Evolutionary conservation across 768 basidiomycete genomes (phyloP).

Genomic region (Inosperma sp.): DNA sequence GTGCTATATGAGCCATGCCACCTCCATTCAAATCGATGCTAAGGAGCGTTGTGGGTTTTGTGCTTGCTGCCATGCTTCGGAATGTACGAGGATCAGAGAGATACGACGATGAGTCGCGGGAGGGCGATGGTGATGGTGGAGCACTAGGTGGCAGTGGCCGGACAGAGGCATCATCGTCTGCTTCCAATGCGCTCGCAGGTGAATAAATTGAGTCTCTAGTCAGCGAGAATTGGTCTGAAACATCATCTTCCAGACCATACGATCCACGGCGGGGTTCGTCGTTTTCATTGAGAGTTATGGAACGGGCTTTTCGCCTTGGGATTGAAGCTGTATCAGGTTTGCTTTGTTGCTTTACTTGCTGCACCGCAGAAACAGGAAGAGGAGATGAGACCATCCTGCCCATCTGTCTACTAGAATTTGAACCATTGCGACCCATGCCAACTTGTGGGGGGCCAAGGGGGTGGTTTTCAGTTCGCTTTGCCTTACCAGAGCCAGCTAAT

Average conservation of each 20-base stretch:
- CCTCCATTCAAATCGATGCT: constrained; percentile 78
- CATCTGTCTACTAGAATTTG: constrained; percentile 30
- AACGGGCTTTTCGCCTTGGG: constrained; percentile 41
- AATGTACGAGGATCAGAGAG: constrained; percentile 79
- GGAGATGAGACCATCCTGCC: constrained; percentile 45
- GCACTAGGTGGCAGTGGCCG: constrained; percentile 85
- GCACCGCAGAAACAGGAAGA: constrained; percentile 29
- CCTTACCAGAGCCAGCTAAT: constrained; percentile 61
- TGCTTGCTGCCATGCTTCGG: constrained; percentile 78
- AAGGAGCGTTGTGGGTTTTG: constrained; percentile 93
- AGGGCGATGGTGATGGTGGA: constrained; percentile 83
- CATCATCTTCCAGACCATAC: constrained; percentile 44
- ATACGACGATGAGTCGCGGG: constrained; percentile 78
- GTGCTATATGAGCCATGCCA: constrained; percentile 89
- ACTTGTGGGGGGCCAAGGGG: constrained; percentile 30
- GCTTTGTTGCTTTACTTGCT: constrained; percentile 28
- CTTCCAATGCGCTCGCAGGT: constrained; percentile 69
- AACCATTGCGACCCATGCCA: constrained; percentile 30
- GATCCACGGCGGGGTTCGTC: constrained; percentile 39
- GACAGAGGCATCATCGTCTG: constrained; percentile 92
- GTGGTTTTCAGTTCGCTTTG: constrained; percentile 45
- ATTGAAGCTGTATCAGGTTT: constrained; percentile 30
- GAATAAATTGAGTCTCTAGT: constrained; percentile 79
- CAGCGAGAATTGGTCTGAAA: constrained; percentile 51
- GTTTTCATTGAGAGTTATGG: constrained; percentile 59